Conservation (phyloP, 768 basidiomycete species). For the Sarcomyxa edulis region DNA sequence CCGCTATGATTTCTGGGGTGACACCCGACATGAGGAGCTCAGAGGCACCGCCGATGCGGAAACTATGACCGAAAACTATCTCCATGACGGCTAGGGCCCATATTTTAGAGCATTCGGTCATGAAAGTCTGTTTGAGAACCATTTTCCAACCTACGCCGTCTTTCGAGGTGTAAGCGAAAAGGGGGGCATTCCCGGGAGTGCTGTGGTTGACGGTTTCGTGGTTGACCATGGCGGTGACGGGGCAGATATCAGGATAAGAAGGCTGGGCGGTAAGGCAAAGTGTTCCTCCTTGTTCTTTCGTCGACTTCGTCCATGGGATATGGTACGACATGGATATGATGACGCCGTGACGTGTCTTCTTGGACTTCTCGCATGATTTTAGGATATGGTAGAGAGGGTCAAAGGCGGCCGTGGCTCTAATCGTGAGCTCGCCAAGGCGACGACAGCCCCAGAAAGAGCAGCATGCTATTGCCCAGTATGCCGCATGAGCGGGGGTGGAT, state of each 20-base stretch:
- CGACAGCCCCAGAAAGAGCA: conserved; percentile 30
- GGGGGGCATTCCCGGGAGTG: conserved; percentile 7
- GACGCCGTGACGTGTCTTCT: conserved; percentile 3
- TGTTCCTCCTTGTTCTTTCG: conserved; percentile 7
- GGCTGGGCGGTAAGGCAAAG: conserved; percentile 12
- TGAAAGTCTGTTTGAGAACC: conserved; percentile 9
- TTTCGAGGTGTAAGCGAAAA: conserved; percentile 9
- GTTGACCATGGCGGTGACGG: conserved; percentile 12
- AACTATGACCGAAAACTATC: conserved; percentile 20
- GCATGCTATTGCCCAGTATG: conserved; percentile 28
- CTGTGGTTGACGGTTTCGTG: conserved; percentile 14
- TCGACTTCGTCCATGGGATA: conserved; percentile 29
- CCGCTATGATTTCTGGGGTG: conserved; percentile 22
- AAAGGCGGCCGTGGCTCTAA: conserved; percentile 8
- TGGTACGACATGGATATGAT: too few relatives aligned
- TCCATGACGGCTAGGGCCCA: conserved; percentile 9
- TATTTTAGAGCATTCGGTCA: conserved; percentile 10
- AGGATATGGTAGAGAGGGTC: conserved; percentile 11
- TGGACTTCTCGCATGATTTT: background rate
- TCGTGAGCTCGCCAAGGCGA: conserved; percentile 22
- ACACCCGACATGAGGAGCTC: conserved; percentile 23
- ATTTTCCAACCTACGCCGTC: too few relatives aligned
- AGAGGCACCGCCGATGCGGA: conserved; percentile 28
- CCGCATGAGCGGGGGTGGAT: conserved; percentile 20
- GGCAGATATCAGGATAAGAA: conserved; percentile 11